These are phyloP conservation scores for Solanum appendiculatum DNA, from an alignment of 257 asterid species.

Conservation along the genomic window DNA sequence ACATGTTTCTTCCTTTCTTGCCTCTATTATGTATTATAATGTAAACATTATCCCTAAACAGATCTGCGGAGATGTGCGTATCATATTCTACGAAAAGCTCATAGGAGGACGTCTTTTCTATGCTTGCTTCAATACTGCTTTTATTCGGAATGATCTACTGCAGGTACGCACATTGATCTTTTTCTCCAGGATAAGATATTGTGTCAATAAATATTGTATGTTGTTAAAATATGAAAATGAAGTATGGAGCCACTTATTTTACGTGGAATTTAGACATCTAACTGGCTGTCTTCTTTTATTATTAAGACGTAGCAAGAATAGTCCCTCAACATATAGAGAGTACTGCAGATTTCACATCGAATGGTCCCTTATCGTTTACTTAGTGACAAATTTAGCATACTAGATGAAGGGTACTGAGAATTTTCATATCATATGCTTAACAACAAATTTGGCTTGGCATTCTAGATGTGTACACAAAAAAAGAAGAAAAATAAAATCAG, in stretches of 20 bases:
- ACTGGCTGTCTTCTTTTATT: not conserved
- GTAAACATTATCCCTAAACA: not conserved
- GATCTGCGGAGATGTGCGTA: slow-evolving; percentile 61
- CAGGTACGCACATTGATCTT: slow-evolving; percentile 30
- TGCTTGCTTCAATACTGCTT: slow-evolving; percentile 72
- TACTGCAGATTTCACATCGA: not conserved
- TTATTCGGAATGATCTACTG: slow-evolving; percentile 51
- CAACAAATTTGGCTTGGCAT: not conserved
- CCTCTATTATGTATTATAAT: not conserved
- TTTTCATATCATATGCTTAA: not conserved
- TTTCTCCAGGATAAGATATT: not conserved
- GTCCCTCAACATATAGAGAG: not conserved
- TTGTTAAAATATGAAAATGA: not conserved
- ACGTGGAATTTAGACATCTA: not conserved
- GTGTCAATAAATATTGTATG: not conserved
- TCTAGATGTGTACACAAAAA: not conserved
- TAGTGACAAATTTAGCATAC: not conserved
- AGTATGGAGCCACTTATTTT: not conserved
- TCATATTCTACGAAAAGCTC: slow-evolving; percentile 59
- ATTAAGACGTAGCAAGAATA: not conserved
- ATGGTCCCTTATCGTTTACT: not conserved
- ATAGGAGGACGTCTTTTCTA: slow-evolving; percentile 75
- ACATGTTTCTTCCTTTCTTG: not conserved
- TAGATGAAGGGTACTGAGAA: not conserved
- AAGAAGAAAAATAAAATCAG: no score